Evolutionary conservation across 78 protist genomes (phyloP), one percentile per base, ranked within the genome.

Genomic region (Carpediemonas membranifera): DNA sequence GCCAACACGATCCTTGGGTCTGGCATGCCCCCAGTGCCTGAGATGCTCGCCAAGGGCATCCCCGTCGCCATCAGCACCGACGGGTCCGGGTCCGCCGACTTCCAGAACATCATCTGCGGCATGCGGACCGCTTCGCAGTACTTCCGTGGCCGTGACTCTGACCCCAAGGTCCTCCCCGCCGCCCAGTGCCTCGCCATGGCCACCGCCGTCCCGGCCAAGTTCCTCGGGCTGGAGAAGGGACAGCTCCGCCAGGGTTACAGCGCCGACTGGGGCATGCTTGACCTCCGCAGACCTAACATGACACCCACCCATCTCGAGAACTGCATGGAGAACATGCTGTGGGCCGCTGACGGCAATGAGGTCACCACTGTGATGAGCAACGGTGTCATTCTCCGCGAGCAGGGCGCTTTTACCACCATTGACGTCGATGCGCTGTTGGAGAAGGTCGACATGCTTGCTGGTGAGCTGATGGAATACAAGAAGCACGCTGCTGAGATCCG

Each of bases 41-140:
- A 58, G 39, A 61, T 59, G 78, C 16, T 27, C n/a, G 47, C 7
- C 19, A 56, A 70, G 36, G 70, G 70, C 27, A 61, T 73, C 33
- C 62, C 65, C 24, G 70, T 61, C 15, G 78, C 78, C n/a, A 73
- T 73, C 37, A 61, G 69, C 31, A 73, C 78, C 35, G 78, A 73
- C n/a, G 78, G 78, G 16, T 28, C 53, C 25, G 77, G 77, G 33
- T 73, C 77, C 21, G 77, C 77, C 47, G 76, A 71, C 64, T 31
- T 7, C 11, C 76, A 71, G 68, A 59, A 61, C 14, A 71, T 71
- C n/a, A 14, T 71, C 27, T 55, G 57, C 47, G 76, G 64, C 3
- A 59, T 59, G 5, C 43, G 57, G 43, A 5, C 21, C 16, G 76
- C 76, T 36, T 28, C 71, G 25, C 67, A 61, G 24, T 71, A 59